A percentile compares a stretch with the other conserved stretches of the same genome.
phyloP scores from a whole-genome alignment of 306 rosid species.

The Rosa chinensis region DNA sequence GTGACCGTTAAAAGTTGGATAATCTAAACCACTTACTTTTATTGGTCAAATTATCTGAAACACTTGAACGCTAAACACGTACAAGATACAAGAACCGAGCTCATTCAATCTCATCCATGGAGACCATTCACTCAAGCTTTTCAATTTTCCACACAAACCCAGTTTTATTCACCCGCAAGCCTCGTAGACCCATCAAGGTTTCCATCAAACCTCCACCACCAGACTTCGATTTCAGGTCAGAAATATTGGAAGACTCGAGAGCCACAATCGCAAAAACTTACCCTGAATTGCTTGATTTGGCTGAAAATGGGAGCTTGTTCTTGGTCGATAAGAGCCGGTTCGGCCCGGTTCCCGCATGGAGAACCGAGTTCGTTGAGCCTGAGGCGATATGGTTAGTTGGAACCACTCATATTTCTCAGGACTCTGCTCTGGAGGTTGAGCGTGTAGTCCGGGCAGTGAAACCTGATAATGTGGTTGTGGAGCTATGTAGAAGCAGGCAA shows the following conservation, averaged over 20 bases:
- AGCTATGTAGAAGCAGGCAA: slow-evolving; percentile 95
- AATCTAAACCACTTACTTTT: background rate
- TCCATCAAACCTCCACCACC: slow-evolving; percentile 70
- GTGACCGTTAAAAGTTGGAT: slow-evolving; percentile 2
- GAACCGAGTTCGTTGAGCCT: slow-evolving; percentile 73
- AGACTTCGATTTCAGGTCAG: slow-evolving; percentile 66
- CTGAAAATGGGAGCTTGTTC: slow-evolving; percentile 66
- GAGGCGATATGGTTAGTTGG: slow-evolving; percentile 71
- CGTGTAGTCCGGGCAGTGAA: slow-evolving; percentile 62
- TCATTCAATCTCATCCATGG: slow-evolving; percentile 40
- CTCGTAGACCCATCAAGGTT: slow-evolving; percentile 41
- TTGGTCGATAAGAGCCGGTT: slow-evolving; percentile 68
- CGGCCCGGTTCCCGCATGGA: slow-evolving; percentile 80
- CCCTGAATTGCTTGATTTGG: slow-evolving; percentile 79
- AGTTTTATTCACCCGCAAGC: slow-evolving; percentile 24
- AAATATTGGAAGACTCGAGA: slow-evolving; percentile 50
- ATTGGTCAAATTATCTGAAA: background rate
- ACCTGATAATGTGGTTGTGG: slow-evolving; percentile 85
- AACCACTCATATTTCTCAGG: slow-evolving; percentile 58
- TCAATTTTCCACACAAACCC: slow-evolving; percentile 56
- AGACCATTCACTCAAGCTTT: slow-evolving; percentile 45
- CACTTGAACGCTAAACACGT: background rate
- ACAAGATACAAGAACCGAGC: background rate
- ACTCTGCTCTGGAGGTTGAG: slow-evolving; percentile 65
- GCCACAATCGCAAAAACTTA: slow-evolving; percentile 56